These are phyloP conservation scores for Pseudonitzschia delicatissima DNA, from an alignment of 108 stramenopile species.

Conservation along the genomic window DNA sequence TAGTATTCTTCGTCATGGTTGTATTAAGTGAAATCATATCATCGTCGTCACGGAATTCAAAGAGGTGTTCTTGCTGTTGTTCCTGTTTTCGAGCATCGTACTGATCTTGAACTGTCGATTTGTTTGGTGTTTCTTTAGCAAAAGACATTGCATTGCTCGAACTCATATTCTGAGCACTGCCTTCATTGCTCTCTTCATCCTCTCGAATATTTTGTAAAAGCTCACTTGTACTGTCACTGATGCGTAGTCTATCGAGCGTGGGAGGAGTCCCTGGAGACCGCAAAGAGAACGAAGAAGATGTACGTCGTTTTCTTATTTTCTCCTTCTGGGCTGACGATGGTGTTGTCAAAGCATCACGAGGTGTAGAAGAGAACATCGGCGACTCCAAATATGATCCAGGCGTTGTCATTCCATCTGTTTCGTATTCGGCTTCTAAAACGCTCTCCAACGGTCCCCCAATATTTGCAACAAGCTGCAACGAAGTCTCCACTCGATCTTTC, in stretches of 20 bases:
- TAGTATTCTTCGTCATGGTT: conserved; percentile 2
- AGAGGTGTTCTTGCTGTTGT: conserved; percentile 6
- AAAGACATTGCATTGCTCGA: not conserved
- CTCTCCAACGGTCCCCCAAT: conserved; percentile 29
- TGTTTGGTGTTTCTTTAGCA: not conserved
- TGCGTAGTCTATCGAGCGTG: not conserved
- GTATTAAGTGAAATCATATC: conserved; percentile 41
- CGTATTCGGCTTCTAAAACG: conserved; percentile 29
- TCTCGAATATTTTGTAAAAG: conserved; percentile 1
- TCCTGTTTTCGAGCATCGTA: not conserved
- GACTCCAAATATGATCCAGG: conserved; percentile 28
- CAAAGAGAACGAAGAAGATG: not conserved
- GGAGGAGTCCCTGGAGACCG: conserved; percentile 4
- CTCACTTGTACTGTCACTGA: conserved; percentile 8
- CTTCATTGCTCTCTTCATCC: not conserved
- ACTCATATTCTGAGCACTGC: not conserved
- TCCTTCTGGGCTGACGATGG: not conserved
- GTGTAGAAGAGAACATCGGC: not conserved
- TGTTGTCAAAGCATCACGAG: not conserved
- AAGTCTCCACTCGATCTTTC: too few relatives aligned
- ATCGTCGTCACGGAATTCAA: conserved; percentile 35
- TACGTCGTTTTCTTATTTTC: not conserved
- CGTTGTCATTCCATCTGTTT: conserved; percentile 37
- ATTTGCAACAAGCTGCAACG: not conserved
- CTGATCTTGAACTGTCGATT: not conserved